Conservation (phyloP, 2,329 filamentous ascomycete species). For the Neonectria coccinea region DNA sequence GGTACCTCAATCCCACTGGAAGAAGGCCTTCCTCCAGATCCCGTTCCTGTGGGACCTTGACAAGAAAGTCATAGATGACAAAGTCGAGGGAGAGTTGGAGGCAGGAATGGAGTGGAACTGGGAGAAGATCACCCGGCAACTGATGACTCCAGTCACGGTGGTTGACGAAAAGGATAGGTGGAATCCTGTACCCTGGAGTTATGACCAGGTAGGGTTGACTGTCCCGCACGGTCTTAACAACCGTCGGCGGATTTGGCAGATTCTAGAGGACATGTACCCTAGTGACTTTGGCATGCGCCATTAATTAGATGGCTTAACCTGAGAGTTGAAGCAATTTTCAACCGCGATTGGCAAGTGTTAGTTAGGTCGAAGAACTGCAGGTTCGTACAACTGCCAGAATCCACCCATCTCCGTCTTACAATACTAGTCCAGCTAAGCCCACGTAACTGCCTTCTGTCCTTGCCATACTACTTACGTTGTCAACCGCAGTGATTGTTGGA, state of each 20-base stretch:
- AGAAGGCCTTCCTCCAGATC: slow-evolving; percentile 9
- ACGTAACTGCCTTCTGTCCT: no score
- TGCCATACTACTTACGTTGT: no score
- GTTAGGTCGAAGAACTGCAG: no score
- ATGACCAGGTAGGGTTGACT: slow-evolving; percentile 9
- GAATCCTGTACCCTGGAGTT: neutral
- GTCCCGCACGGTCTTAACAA: slow-evolving; percentile 21
- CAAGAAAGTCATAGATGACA: neutral
- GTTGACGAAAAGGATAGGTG: neutral
- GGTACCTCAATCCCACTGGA: slow-evolving; percentile 12
- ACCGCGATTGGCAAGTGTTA: no score
- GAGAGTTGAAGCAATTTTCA: no score
- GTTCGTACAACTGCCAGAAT: no score
- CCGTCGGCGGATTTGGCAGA: slow-evolving; percentile 28
- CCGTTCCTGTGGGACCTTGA: slow-evolving; percentile 30
- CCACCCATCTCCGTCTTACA: no score
- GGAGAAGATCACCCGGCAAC: slow-evolving; percentile 26
- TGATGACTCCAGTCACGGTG: neutral
- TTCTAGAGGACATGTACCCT: slow-evolving; percentile 28
- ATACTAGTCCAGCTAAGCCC: no score
- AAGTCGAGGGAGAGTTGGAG: neutral
- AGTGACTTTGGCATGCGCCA: neutral
- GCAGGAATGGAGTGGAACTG: slow-evolving; percentile 15
- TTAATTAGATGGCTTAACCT: no score
- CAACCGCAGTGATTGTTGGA: no score